These are phyloP conservation scores for Ogataea neopini DNA, from an alignment of 805 yeast genomes.

Conservation along the genomic window DNA sequence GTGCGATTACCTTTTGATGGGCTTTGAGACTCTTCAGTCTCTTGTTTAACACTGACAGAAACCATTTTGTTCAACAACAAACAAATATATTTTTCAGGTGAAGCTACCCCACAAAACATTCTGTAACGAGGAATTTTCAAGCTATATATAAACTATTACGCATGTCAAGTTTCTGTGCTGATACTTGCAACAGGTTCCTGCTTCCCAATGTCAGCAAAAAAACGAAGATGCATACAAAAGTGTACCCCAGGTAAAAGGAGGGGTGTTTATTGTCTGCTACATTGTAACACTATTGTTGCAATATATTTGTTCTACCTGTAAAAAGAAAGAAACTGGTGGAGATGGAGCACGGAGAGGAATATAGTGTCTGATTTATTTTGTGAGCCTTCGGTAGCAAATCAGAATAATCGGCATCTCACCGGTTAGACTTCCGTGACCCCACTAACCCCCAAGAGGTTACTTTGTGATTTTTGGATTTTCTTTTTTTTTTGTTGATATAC, in stretches of 20 bases:
- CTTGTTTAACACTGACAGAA: slow-evolving; percentile 10
- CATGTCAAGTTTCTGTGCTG: slow-evolving; percentile 1
- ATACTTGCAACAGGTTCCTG: background rate
- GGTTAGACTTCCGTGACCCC: background rate
- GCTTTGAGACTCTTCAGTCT: background rate
- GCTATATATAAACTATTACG: background rate
- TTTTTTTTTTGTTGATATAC: background rate
- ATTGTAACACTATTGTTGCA: slow-evolving; percentile 1
- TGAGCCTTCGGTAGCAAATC: slow-evolving; percentile 7
- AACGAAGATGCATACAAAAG: slow-evolving; percentile 4
- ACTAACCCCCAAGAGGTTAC: background rate
- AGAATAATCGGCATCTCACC: slow-evolving; percentile 6
- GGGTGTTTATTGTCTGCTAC: slow-evolving; percentile 9
- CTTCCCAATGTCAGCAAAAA: background rate
- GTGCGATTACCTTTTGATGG: slow-evolving; percentile 1
- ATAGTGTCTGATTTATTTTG: background rate
- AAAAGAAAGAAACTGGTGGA: slow-evolving; percentile 2
- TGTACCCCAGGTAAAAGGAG: slow-evolving; percentile 3
- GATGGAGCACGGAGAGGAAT: slow-evolving; percentile 1
- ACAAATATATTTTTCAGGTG: no score
- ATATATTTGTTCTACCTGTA: background rate
- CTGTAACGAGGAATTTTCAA: background rate
- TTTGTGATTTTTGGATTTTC: background rate
- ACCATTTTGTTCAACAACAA: slow-evolving; percentile 3
- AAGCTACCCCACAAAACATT: background rate